Percentiles rank a stretch among this genome's conserved stretches.
Evolutionary conservation across 73 alveolate species (phyloP).

Genomic region (Urostyla sp.): DNA sequence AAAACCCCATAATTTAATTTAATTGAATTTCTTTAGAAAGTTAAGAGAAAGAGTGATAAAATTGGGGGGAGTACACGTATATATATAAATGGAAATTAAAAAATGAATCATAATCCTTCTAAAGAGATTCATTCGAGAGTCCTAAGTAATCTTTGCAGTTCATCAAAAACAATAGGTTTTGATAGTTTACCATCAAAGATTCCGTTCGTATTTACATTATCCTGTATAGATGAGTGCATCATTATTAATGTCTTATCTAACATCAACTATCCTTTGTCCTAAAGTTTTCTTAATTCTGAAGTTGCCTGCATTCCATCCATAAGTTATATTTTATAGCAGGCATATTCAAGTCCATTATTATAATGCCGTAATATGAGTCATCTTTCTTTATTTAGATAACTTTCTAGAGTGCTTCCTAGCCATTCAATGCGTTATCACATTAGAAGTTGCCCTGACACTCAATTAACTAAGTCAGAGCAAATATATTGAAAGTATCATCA

Average conservation of each 20-base stretch:
- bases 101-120: too few species aligned
- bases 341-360: conserved; percentile 47
- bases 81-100: too few species aligned
- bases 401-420: conserved; percentile 6
- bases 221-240: conserved; percentile 22
- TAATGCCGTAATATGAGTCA: not conserved
- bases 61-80: too few species aligned
- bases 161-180: too few species aligned
- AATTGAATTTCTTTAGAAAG: too few species aligned
- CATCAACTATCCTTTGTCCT: not conserved
- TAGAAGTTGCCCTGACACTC: not conserved
- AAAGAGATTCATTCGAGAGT: too few species aligned
- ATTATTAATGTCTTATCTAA: not conserved
- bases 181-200: conserved; percentile 44
- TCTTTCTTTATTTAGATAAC: not conserved
- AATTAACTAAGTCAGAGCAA: not conserved
- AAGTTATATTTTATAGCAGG: too few species aligned
- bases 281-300: not conserved
- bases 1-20: too few species aligned
- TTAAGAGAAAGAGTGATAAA: too few species aligned
- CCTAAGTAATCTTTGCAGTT: too few species aligned
- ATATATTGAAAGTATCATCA: conserved; percentile 20
- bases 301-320: conserved; percentile 49
- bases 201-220: not conserved
- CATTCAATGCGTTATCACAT: conserved; percentile 33